Percentiles rank a stretch among this genome's conserved stretches.
phyloP scores from a whole-genome alignment of 2,329 filamentous ascomycete species.

The Chaetomium strumarium region DNA sequence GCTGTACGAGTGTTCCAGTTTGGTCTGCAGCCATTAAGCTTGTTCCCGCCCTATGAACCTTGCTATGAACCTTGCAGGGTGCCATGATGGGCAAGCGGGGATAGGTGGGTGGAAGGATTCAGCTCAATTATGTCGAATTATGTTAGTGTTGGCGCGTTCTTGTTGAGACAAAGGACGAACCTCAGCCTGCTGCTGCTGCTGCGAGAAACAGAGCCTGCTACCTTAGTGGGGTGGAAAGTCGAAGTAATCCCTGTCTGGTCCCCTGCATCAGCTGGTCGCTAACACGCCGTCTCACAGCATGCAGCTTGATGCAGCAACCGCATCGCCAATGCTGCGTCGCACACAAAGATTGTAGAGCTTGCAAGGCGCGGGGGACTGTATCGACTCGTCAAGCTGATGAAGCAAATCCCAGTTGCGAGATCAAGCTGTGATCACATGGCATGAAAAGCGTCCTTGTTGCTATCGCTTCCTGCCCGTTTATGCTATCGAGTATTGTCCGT shows the following conservation, averaged over 20 bases:
- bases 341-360: too few relatives aligned
- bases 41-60: conserved; percentile 8
- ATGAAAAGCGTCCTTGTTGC: too few relatives aligned
- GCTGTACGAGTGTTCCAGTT: background rate
- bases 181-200: background rate
- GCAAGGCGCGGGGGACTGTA: too few relatives aligned
- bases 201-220: too few relatives aligned
- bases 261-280: background rate
- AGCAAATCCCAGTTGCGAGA: too few relatives aligned
- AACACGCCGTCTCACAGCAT: background rate
- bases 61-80: conserved; percentile 5
- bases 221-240: background rate
- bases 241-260: background rate
- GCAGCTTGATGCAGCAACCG: too few relatives aligned
- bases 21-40: conserved; percentile 2
- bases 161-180: background rate
- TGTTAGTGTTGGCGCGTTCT: background rate
- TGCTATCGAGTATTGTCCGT: too few relatives aligned
- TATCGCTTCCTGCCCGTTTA: too few relatives aligned
- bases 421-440: too few relatives aligned
- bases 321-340: too few relatives aligned
- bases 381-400: too few relatives aligned
- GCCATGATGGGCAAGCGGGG: background rate
- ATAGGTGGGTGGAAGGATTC: background rate
- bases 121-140: background rate